Conservation (phyloP, 2,329 filamentous ascomycete genomes). For the Colletotrichum ledebouriae region DNA sequence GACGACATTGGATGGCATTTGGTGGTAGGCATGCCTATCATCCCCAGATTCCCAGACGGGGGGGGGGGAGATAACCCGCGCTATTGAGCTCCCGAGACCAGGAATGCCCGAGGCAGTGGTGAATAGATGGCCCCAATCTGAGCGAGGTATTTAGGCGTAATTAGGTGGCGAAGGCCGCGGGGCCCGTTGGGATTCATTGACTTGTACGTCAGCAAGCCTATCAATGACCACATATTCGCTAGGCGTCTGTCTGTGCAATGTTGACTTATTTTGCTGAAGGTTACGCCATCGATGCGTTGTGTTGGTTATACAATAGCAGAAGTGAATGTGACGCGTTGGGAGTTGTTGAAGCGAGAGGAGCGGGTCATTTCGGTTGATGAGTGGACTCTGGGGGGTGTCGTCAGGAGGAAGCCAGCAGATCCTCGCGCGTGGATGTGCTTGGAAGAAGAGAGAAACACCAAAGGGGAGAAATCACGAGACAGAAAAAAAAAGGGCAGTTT, state of each 20-base stretch:
- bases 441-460: constrained; percentile 37
- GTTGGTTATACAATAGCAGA: constrained; percentile 23
- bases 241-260: constrained; percentile 21
- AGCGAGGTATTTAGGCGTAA: constrained; percentile 18
- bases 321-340: constrained; percentile 20
- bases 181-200: background rate
- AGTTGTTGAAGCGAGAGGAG: constrained; percentile 22
- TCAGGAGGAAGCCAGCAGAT: constrained; percentile 16
- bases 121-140: constrained; percentile 15
- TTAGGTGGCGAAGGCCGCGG: constrained; percentile 7
- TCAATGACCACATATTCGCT: background rate
- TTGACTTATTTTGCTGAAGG: constrained; percentile 23
- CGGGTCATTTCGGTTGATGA: constrained; percentile 20
- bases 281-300: constrained; percentile 31
- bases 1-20: constrained; percentile 35
- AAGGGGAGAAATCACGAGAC: constrained; percentile 37
- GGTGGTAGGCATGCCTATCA: constrained; percentile 8
- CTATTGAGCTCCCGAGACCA: background rate
- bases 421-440: constrained; percentile 37
- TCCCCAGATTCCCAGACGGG: constrained; percentile 11
- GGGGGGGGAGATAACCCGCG: constrained; percentile 29
- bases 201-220: constrained; percentile 17
- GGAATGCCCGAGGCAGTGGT: constrained; percentile 11
- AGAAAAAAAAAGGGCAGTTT: constrained; percentile 34
- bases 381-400: constrained; percentile 28